Evolutionary conservation across 768 basidiomycete genomes (phyloP).

Genomic region (Russula virescens): DNA sequence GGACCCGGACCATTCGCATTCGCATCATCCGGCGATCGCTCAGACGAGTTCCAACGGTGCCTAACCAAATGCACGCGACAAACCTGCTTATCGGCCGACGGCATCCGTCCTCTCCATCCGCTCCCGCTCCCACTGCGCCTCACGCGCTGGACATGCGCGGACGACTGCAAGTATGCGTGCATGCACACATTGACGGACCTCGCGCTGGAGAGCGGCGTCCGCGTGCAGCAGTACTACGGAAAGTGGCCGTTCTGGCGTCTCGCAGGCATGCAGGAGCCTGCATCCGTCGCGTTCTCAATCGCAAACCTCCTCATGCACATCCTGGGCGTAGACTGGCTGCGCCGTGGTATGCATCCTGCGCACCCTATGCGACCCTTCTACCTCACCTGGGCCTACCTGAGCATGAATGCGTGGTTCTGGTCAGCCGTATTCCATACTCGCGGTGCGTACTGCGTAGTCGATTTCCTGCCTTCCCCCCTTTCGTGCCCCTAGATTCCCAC

Average conservation of each 20-base stretch:
- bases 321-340: constrained; percentile 49
- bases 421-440: constrained; percentile 87
- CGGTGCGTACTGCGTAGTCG: constrained; percentile 44
- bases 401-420: constrained; percentile 92
- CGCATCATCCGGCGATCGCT: constrained; percentile 34
- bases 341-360: constrained; percentile 39
- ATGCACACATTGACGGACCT: constrained; percentile 71
- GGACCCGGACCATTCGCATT: not conserved
- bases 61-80: constrained; percentile 22
- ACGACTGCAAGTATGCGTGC: constrained; percentile 87
- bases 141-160: constrained; percentile 82
- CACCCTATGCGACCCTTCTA: constrained; percentile 74
- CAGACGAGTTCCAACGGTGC: constrained; percentile 35
- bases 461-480: constrained; percentile 7
- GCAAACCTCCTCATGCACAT: constrained; percentile 75
- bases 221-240: constrained; percentile 78
- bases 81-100: constrained; percentile 34
- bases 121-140: constrained; percentile 50
- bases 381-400: constrained; percentile 56
- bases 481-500: not conserved
- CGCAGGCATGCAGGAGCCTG: constrained; percentile 90
- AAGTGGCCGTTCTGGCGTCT: constrained; percentile 97
- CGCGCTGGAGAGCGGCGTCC: constrained; percentile 38
- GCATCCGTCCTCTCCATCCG: not conserved
- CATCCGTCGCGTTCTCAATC: constrained; percentile 86